phyloP scores from a whole-genome alignment of 2,329 filamentous ascomycete species.

The Raffaelea ambrosiae region DNA sequence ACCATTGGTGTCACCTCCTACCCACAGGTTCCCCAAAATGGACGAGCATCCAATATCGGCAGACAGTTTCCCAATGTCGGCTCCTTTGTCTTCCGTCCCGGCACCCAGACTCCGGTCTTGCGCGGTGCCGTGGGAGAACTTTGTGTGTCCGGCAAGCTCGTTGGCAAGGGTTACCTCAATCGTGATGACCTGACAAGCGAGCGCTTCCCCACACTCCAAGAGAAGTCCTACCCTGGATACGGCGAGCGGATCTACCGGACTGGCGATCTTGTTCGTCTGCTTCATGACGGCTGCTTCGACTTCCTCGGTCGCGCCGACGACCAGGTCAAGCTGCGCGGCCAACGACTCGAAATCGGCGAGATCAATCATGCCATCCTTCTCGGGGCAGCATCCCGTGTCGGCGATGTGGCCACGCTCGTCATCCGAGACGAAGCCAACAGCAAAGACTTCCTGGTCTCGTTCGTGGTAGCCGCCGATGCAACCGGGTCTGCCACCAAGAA shows the following conservation, averaged over 20 bases:
- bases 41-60: slow-evolving; percentile 82
- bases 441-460: slow-evolving; percentile 78
- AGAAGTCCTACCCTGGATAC: slow-evolving; percentile 21
- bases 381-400: slow-evolving; percentile 41
- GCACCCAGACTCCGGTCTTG: slow-evolving; percentile 62
- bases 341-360: slow-evolving; percentile 82
- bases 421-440: slow-evolving; percentile 60
- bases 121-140: slow-evolving; percentile 78
- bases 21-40: slow-evolving; percentile 67
- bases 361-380: slow-evolving; percentile 76
- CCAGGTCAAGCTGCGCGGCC: slow-evolving; percentile 84
- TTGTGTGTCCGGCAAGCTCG: slow-evolving; percentile 77
- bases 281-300: slow-evolving; percentile 74
- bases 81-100: slow-evolving; percentile 65
- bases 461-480: slow-evolving; percentile 30
- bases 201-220: slow-evolving; percentile 59
- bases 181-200: slow-evolving; percentile 67
- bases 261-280: slow-evolving; percentile 74
- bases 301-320: slow-evolving; percentile 85
- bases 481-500: not conserved
- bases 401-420: slow-evolving; percentile 70
- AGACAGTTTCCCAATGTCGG: slow-evolving; percentile 82
- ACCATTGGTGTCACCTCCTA: slow-evolving; percentile 92
- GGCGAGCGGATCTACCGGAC: slow-evolving; percentile 71
- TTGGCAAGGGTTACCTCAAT: slow-evolving; percentile 84